Evolutionary conservation across 1,284 basidiomycete species (phyloP).

Genomic region (Malassezia japonica): DNA sequence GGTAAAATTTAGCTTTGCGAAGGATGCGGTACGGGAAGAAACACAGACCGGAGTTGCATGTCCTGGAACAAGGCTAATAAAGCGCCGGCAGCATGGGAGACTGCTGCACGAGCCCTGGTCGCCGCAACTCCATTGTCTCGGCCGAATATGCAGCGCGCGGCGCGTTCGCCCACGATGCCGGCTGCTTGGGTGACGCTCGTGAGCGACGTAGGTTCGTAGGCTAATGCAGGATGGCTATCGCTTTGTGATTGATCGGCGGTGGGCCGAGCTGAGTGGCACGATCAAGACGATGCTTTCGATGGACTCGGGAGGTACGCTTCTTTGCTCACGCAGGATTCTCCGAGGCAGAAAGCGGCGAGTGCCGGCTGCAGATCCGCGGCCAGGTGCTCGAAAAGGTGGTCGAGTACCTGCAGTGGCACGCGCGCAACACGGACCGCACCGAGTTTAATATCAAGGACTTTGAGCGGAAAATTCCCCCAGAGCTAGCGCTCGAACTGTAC

Average conservation of each 20-base stretch:
- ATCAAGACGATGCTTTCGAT: constrained; percentile 35
- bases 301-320: constrained; percentile 20
- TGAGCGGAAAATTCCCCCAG: constrained; percentile 64
- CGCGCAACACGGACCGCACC: constrained; percentile 57
- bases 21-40: too few relatives aligned
- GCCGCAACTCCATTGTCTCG: constrained; percentile 9
- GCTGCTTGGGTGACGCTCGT: constrained; percentile 39
- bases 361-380: constrained; percentile 51
- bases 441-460: constrained; percentile 71
- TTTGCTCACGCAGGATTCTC: constrained; percentile 45
- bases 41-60: too few relatives aligned
- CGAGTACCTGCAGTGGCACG: constrained; percentile 71
- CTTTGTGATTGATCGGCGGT: constrained; percentile 29
- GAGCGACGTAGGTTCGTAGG: constrained; percentile 28
- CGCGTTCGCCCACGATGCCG: constrained; percentile 1
- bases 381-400: constrained; percentile 69
- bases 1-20: too few relatives aligned
- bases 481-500: constrained; percentile 71
- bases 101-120: background rate
- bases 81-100: too few relatives aligned
- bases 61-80: too few relatives aligned
- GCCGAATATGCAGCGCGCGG: constrained; percentile 6
- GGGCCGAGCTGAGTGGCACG: constrained; percentile 24
- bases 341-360: constrained; percentile 49
- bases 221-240: constrained; percentile 32